Percentiles rank a stretch among this genome's conserved stretches.
Evolutionary conservation across 2,329 filamentous ascomycete genomes (phyloP).

Genomic region (Pseudogymnoascus sp.): DNA sequence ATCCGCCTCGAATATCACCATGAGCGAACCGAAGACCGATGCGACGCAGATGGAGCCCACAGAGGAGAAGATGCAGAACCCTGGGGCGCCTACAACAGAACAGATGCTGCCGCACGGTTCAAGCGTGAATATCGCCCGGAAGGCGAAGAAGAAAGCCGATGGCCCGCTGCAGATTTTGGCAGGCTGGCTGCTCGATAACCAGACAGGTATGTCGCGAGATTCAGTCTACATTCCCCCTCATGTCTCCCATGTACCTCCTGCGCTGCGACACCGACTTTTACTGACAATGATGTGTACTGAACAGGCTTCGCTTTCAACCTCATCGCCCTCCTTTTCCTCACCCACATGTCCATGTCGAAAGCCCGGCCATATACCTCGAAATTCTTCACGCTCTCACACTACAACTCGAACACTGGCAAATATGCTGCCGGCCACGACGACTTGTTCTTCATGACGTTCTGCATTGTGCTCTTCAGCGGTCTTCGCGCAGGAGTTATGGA

Average conservation of each 20-base stretch:
- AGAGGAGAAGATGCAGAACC: background rate
- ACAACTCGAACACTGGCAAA: constrained; percentile 57
- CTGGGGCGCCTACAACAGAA: background rate
- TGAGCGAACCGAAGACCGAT: constrained; percentile 1
- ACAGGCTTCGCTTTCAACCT: constrained; percentile 79
- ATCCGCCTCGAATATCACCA: background rate
- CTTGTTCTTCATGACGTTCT: constrained; percentile 66
- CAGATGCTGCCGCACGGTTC: constrained; percentile 1
- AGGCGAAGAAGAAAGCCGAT: constrained; percentile 1
- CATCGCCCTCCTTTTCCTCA: constrained; percentile 71
- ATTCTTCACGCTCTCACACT: constrained; percentile 83
- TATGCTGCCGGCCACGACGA: constrained; percentile 79
- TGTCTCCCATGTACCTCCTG: background rate
- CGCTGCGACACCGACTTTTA: background rate
- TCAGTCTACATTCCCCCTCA: background rate
- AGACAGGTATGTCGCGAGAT: background rate
- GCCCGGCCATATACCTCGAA: constrained; percentile 73
- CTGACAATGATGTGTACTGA: background rate
- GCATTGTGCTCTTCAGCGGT: constrained; percentile 78
- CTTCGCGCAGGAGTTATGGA: constrained; percentile 81
- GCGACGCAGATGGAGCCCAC: background rate
- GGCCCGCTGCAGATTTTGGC: background rate
- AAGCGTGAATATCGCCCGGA: background rate
- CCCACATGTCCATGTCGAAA: constrained; percentile 75
- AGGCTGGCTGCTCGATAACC: background rate